Evolutionary conservation across 2,329 filamentous ascomycete genomes (phyloP), one percentile per base, ranked within the genome.

Genomic region (Berkeleyomyces rouxiae): DNA sequence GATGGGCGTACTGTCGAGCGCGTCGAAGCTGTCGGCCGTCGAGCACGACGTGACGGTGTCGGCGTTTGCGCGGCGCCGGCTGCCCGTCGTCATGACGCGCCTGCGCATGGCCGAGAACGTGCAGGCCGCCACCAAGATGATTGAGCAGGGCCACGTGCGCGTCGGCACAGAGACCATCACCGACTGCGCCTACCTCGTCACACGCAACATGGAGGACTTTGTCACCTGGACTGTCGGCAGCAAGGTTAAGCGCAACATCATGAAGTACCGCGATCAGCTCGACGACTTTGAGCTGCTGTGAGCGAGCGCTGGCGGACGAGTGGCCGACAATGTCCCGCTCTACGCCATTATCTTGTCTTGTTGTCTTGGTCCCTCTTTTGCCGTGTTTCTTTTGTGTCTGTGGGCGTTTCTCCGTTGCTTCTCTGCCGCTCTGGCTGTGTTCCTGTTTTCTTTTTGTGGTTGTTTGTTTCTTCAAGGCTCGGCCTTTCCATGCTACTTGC

Each of bases 221-320:
- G 87, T 97, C 16, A 96, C 92, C 0, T 97, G 92, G 92, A 86
- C 92, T 7, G 88, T 95, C 69, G 90, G 89, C 65, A 95, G 89
- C 74, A 96, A 96, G 87, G 91, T 97, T 73, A 96, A 95, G 86
- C 82, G 87, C 71, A 93, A 90, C 71, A 95, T 96, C 67, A 85
- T 96, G 82, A 89, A 88, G 75, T 97, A 96, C 72, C 84, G 90
- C 69, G 90, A 96, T 74, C 89, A 95, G 78, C 75, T 96, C 74
- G 92, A 97, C 75, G 92, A 97, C 75, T 97, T 95, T 71, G 92
- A 97, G 76, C 76, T 96, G 71, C 76, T 95, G 69, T 93, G 73
- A 82, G 37, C 13, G n/a, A 9, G 23, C 64, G 57, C 10, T 13
- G 58, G 16, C n/a, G 13, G 31, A 23, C n/a, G 13, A 16, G 16